Evolutionary conservation across 2,329 filamentous ascomycete species (phyloP).

Genomic region (Phaeomoniella chlamydospora): DNA sequence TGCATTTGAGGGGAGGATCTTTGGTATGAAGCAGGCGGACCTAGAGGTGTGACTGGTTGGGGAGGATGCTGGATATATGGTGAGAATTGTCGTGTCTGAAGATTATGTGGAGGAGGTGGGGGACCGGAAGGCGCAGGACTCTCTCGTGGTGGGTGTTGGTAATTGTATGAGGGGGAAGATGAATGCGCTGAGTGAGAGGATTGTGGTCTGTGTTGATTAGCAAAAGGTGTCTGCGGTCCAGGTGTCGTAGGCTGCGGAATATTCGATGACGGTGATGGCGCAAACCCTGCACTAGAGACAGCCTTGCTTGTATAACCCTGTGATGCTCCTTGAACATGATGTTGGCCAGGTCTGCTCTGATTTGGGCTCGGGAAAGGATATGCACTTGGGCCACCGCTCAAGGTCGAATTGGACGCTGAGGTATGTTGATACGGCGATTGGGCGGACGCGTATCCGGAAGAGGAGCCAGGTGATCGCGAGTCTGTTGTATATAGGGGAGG

Average conservation of each 20-base stretch:
- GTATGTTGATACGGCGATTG: constrained; percentile 12
- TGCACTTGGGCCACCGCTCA: constrained; percentile 7
- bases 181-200: constrained; percentile 1
- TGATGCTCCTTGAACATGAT: not conserved
- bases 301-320: no score
- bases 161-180: constrained; percentile 4
- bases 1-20: constrained; percentile 8
- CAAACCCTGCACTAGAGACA: no score
- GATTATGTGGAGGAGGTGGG: constrained; percentile 3
- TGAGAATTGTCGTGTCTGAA: constrained; percentile 8
- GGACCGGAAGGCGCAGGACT: constrained; percentile 6
- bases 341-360: constrained; percentile 5
- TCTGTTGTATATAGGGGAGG: constrained; percentile 8
- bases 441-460: constrained; percentile 8
- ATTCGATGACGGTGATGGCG: constrained; percentile 9
- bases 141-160: constrained; percentile 7
- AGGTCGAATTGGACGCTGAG: constrained; percentile 8
- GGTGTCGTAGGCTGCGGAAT: constrained; percentile 9
- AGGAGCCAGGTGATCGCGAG: constrained; percentile 5
- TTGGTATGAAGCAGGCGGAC: constrained; percentile 10
- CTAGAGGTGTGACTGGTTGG: constrained; percentile 11
- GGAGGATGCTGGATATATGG: constrained; percentile 9
- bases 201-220: not conserved
- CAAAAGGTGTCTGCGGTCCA: constrained; percentile 4
- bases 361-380: constrained; percentile 11